Percentiles rank a stretch among this genome's conserved stretches.
phyloP scores from a whole-genome alignment of 345 rosid species.

The Eucalyptus camaldulensis region DNA sequence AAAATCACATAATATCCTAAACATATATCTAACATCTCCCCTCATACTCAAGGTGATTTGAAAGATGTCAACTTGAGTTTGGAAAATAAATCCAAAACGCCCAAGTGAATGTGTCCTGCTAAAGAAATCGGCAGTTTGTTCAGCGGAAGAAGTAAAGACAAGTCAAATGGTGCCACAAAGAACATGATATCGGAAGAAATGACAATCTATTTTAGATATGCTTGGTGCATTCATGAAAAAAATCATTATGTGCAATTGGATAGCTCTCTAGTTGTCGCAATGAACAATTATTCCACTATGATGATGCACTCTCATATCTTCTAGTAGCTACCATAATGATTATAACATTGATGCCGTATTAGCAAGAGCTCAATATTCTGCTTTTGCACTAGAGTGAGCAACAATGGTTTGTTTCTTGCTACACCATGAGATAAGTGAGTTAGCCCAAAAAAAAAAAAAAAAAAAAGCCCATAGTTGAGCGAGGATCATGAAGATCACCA shows the following conservation, averaged over 20 bases:
- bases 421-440: background rate
- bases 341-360: accelerated
- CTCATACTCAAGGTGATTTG: background rate
- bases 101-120: accelerated
- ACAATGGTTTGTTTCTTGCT: background rate
- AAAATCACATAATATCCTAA: background rate
- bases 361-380: background rate
- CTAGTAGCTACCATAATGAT: background rate
- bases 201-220: background rate
- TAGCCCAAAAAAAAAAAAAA: background rate
- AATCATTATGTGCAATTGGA: background rate
- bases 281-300: background rate
- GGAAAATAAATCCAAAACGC: background rate
- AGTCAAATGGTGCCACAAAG: accelerated
- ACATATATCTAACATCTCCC: background rate
- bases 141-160: accelerated
- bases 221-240: background rate
- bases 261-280: background rate
- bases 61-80: background rate
- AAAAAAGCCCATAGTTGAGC: background rate
- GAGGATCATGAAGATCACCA: background rate
- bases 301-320: background rate
- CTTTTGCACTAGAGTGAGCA: background rate
- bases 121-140: too few relatives aligned
- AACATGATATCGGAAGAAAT: background rate